Conservation (phyloP, 441 rosid genomes). For the Erodium chrysanthum region DNA sequence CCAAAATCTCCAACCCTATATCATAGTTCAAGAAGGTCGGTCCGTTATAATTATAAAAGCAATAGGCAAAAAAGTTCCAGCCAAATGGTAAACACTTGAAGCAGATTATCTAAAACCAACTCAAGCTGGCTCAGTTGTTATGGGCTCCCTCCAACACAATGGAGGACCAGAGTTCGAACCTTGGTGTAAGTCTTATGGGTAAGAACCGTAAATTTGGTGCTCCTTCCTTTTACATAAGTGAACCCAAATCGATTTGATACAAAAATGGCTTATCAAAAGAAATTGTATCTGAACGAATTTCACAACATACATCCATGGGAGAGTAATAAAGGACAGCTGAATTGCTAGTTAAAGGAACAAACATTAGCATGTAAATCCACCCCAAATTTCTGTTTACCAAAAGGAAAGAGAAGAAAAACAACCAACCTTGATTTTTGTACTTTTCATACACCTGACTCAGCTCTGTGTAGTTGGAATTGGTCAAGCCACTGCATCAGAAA, state of each 20-base stretch:
- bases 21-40: not conserved
- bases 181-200: too few species aligned
- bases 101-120: too few species aligned
- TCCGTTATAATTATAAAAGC: not conserved
- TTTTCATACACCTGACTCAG: constrained; percentile 45
- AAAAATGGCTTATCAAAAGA: too few species aligned
- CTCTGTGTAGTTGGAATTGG: constrained; percentile 64
- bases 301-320: not conserved
- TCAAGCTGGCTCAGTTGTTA: too few species aligned
- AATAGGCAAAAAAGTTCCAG: not conserved
- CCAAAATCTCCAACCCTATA: constrained; percentile 59
- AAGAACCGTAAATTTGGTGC: too few species aligned
- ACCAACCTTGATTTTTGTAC: constrained; percentile 44
- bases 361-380: not conserved
- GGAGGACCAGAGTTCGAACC: too few species aligned
- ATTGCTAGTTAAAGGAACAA: not conserved
- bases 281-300: not conserved
- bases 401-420: not conserved
- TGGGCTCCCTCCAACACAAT: too few species aligned
- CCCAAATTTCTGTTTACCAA: not conserved
- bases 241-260: too few species aligned
- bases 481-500: constrained; percentile 48
- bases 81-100: not conserved
- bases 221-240: too few species aligned
- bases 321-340: not conserved